phyloP scores from a whole-genome alignment of 495 filamentous ascomycete genomes.

The Penicillium simplicissimum region DNA sequence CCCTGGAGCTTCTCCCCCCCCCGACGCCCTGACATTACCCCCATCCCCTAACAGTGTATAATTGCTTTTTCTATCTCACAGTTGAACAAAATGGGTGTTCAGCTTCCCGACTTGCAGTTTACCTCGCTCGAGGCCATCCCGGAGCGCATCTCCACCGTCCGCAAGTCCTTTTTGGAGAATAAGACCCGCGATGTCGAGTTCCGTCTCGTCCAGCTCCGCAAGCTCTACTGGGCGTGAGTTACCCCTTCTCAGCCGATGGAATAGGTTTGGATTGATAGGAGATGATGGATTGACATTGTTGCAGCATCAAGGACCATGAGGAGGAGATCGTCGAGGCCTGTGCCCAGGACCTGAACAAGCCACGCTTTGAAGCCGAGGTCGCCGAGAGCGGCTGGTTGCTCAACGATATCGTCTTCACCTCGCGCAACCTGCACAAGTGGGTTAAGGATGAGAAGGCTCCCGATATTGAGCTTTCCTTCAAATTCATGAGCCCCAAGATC shows the following conservation, averaged over 20 bases:
- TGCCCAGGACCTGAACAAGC: conserved; percentile 72
- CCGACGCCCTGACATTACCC: neutral
- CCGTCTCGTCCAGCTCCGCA: conserved; percentile 80
- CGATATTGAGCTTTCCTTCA: conserved; percentile 67
- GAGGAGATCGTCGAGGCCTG: conserved; percentile 68
- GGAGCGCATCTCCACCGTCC: conserved; percentile 54
- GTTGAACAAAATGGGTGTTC: conserved; percentile 24
- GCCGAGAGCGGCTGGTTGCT: conserved; percentile 70
- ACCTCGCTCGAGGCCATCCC: conserved; percentile 70
- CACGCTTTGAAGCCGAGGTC: conserved; percentile 66
- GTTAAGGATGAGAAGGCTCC: conserved; percentile 74
- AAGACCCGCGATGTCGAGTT: conserved; percentile 81
- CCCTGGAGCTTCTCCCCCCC: neutral
- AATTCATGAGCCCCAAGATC: conserved; percentile 69
- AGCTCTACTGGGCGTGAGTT: conserved; percentile 85
- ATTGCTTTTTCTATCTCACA: conserved; percentile 6
- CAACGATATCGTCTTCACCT: conserved; percentile 75
- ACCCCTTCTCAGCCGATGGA: neutral
- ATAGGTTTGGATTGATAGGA: neutral
- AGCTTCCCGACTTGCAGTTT: conserved; percentile 58
- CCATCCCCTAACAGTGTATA: neutral
- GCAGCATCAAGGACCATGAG: conserved; percentile 70
- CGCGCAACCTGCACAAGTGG: conserved; percentile 76
- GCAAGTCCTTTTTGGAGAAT: conserved; percentile 69
- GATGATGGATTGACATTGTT: neutral